phyloP scores from a whole-genome alignment of 2,329 filamentous ascomycete genomes.

The Fusarium continuum region DNA sequence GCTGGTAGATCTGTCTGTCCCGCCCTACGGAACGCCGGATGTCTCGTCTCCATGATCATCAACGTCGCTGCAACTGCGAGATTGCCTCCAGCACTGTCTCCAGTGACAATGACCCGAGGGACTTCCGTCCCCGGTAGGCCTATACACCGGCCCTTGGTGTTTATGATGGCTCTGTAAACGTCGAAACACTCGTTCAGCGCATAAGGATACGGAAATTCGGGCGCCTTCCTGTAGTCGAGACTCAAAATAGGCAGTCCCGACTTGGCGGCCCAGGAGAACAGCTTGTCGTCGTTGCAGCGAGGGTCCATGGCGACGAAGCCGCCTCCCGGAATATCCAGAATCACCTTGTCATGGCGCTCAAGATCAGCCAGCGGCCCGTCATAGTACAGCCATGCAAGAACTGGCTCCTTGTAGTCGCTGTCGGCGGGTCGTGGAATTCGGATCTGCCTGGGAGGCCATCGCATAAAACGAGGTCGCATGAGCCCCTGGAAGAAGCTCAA shows the following conservation, averaged over 20 bases:
- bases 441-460: conserved; percentile 82
- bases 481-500: conserved; percentile 76
- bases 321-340: conserved; percentile 91
- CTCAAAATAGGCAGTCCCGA: conserved; percentile 89
- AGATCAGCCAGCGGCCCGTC: conserved; percentile 85
- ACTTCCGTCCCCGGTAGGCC: conserved; percentile 53
- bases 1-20: conserved; percentile 67
- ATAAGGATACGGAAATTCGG: conserved; percentile 60
- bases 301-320: conserved; percentile 98
- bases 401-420: conserved; percentile 84
- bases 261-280: conserved; percentile 90
- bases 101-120: conserved; percentile 56
- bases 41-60: conserved; percentile 85
- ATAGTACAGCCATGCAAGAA: conserved; percentile 92
- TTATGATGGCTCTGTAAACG: conserved; percentile 52
- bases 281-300: conserved; percentile 91
- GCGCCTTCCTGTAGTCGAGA: conserved; percentile 77
- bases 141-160: conserved; percentile 54
- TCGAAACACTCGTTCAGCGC: conserved; percentile 62
- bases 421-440: conserved; percentile 82
- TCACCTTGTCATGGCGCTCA: conserved; percentile 77
- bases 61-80: conserved; percentile 75
- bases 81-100: conserved; percentile 61
- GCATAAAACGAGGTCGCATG: conserved; percentile 80
- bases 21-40: conserved; percentile 49